Evolutionary conservation across 768 basidiomycete genomes (phyloP).

Genomic region (Lactarius vividus): DNA sequence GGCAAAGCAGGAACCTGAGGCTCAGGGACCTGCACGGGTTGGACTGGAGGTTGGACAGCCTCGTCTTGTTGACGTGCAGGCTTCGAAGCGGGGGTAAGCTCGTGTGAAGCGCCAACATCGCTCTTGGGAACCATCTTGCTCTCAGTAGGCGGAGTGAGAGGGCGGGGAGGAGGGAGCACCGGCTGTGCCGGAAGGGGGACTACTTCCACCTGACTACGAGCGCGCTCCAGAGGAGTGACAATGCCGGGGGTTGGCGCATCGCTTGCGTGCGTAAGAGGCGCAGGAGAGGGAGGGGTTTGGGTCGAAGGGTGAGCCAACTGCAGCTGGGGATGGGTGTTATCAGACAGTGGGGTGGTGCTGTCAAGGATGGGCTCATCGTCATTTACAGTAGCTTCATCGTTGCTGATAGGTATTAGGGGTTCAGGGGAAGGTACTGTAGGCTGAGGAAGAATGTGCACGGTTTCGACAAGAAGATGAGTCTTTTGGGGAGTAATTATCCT

Average conservation of each 20-base stretch:
- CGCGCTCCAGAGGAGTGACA: background rate
- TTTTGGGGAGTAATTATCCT: background rate
- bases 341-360: background rate
- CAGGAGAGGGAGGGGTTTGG: background rate
- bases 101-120: background rate
- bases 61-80: background rate
- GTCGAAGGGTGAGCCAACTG: background rate
- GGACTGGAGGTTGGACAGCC: background rate
- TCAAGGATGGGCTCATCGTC: background rate
- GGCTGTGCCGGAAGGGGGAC: background rate
- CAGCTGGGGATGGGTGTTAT: background rate
- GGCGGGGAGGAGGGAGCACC: background rate
- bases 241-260: background rate
- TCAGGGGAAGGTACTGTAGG: background rate
- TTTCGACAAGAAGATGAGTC: background rate
- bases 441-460: background rate
- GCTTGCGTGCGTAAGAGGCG: background rate
- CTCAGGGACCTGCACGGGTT: background rate
- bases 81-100: background rate
- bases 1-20: background rate
- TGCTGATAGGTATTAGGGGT: background rate
- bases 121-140: background rate
- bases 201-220: background rate
- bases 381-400: background rate
- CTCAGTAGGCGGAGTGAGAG: background rate